phyloP scores from a whole-genome alignment of 2,329 filamentous ascomycete species.

The Didymella segeticola region DNA sequence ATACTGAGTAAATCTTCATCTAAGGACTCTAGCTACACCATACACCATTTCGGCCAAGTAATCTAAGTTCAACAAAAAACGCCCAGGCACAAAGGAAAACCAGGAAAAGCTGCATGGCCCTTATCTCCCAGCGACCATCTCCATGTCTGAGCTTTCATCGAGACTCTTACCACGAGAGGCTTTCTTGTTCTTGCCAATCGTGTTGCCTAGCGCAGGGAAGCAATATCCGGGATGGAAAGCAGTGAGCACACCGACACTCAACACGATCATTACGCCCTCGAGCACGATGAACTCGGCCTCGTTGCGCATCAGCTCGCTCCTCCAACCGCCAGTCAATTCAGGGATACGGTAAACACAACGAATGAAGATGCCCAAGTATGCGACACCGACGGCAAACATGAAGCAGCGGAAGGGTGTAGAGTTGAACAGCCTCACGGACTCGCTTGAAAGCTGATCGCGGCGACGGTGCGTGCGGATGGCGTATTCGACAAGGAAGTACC shows the following conservation, averaged over 20 bases:
- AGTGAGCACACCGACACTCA: conserved; percentile 56
- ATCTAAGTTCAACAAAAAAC: too few species aligned
- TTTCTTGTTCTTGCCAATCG: conserved; percentile 23
- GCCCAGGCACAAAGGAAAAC: background rate
- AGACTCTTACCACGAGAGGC: conserved; percentile 22
- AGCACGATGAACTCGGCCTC: conserved; percentile 58
- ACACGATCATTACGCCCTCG: conserved; percentile 61
- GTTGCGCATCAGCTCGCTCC: conserved; percentile 55
- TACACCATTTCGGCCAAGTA: too few species aligned
- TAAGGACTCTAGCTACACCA: too few species aligned
- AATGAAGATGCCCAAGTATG: conserved; percentile 55
- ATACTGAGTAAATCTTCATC: too few species aligned
- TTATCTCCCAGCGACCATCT: conserved; percentile 17
- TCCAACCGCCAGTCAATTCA: conserved; percentile 57
- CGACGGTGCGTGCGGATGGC: conserved; percentile 38
- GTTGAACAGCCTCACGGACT: conserved; percentile 30
- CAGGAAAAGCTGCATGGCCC: too few species aligned
- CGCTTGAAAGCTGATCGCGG: conserved; percentile 30
- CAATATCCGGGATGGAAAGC: conserved; percentile 55
- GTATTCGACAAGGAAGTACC: conserved; percentile 50
- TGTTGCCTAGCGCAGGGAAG: conserved; percentile 43
- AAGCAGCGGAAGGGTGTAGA: conserved; percentile 40
- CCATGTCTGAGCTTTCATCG: conserved; percentile 26
- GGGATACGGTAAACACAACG: conserved; percentile 59
- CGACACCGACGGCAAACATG: conserved; percentile 44